Base-by-base conservation (phyloP, 805 yeast species). In the Sungouiozyma ichnusensis region DNA sequence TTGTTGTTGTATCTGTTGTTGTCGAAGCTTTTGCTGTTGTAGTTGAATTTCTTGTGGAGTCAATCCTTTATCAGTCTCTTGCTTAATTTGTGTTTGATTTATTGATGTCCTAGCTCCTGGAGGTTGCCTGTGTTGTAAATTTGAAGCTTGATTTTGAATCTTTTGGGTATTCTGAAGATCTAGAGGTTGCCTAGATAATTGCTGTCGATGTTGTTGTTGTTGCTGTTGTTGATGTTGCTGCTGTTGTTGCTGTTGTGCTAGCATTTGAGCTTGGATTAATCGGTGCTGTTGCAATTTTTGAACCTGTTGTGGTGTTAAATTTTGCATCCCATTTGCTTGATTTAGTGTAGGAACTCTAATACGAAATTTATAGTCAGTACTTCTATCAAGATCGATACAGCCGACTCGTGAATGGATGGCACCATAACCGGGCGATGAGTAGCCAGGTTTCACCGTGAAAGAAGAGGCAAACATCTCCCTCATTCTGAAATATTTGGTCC, bases 381-480 rank as follows among this genome's bases (percentile, higher is more conserved):
- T 73, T 34, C 76, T 74, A 46, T 79, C 92, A 13, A 85, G 75
- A 57, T 83, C 82, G 43, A 84, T 64, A 3, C 87, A 84, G 13
- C 94, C 94, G 33, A 79, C 76, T 5, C 77, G 74, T 40, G 74
- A 74, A 43, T 69, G 69, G 43, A 72, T 64, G 1, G 73, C 65
- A 29, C 72, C 68, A 42, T 79, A 74, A 35, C 84, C 72, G 9
- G 78, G 85, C 8, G 83, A 68, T 13, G 84, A 71, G 2, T 50
- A 61, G 1, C 64, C 64, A 16, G 53, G 57, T 41, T 53, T 58
- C 3, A 58, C 50, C 5, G 56, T 45, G 39, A 61, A 61, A 2
- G 95, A 90, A 45, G 84, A 76, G 1, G 96, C 95, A 64, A 90
- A 84, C 80, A 88, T 85, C 60, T 92, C 98, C 49, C 97, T 73